Base-by-base conservation (phyloP, 2,329 filamentous ascomycete genomes). In the Calonectria fujianensis region DNA sequence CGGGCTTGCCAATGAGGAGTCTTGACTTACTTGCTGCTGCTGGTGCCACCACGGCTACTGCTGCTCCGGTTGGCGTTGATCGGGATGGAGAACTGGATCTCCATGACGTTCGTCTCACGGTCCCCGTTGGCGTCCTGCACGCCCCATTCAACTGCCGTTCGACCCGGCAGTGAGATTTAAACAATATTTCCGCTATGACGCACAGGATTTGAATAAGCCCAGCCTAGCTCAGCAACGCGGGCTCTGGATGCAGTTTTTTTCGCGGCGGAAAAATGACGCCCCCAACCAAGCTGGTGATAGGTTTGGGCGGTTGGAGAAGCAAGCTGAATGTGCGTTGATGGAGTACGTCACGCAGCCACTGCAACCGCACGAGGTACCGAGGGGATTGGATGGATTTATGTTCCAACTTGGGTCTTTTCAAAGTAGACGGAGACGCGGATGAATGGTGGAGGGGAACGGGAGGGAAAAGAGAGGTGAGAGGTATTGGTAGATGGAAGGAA, bases 11-110 rank as follows among this genome's bases (percentile, higher is more conserved):
- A 7, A 51, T 50, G 7, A 20, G 45, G 57, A 41, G 35, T 39
- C 9, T 18, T 16, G n/a, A 78, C 82, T 82, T 74, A 84, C 83
- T 71, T 74, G 67, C 77, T 65, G 61, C 70, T 73, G 67, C 52
- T 78, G 59, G 74, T 79, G 39, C 72, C 77, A 5, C n/a, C 57
- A 14, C 35, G 11, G 37, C n/a, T 13, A 9, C 24, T 78, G 57
- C 74, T 79, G 39, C 73, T 76, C 61, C 76, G 77, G 57, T 72
- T 72, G 57, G 64, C 32, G 51, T 77, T 80, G 18, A 84, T 75
- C 20, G 83, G 79, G 45, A 85, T 73, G n/a, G 82, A 82, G 77
- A 86, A 86, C 64, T 86, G 84, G 68, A 86, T 84, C 80, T 86
- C 84, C 84, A 86, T 86, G 64, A 45, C 41, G 70, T 63, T 52